Percentiles rank a stretch among this genome's conserved stretches.
Evolutionary conservation across 2,329 filamentous ascomycete genomes (phyloP).

Genomic region (Ophiobolus disseminans): DNA sequence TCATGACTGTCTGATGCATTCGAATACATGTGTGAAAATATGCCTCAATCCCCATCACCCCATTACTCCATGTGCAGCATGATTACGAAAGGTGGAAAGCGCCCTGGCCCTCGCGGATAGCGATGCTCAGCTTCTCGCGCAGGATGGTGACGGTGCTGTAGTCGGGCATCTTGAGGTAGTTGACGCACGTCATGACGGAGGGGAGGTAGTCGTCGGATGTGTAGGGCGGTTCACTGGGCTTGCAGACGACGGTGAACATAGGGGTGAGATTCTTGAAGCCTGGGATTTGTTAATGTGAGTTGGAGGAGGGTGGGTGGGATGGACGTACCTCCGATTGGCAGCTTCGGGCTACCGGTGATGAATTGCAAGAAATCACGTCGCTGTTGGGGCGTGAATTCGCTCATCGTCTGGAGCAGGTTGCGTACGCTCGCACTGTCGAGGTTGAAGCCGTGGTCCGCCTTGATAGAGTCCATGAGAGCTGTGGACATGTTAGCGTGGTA

Average conservation of each 20-base stretch:
- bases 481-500: constrained; percentile 36
- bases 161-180: constrained; percentile 97
- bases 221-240: constrained; percentile 94
- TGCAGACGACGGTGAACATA: constrained; percentile 99
- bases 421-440: constrained; percentile 97
- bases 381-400: constrained; percentile 74
- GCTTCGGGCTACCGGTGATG: constrained; percentile 95
- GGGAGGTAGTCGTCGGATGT: constrained; percentile 97
- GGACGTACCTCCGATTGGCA: constrained; percentile 90
- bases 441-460: constrained; percentile 97
- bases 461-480: constrained; percentile 98
- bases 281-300: constrained; percentile 47
- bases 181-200: constrained; percentile 99
- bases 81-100: constrained; percentile 92
- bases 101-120: constrained; percentile 94
- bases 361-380: constrained; percentile 96
- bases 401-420: constrained; percentile 94
- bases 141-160: constrained; percentile 82
- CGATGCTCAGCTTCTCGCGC: constrained; percentile 78
- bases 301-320: background rate
- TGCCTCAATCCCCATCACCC: background rate
- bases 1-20: background rate
- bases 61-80: background rate
- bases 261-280: constrained; percentile 96
- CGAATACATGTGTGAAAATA: background rate